Percentiles rank a stretch among this genome's conserved stretches.
Conservation (phyloP, 305 asterid genomes). For the Solanum chacoense region DNA sequence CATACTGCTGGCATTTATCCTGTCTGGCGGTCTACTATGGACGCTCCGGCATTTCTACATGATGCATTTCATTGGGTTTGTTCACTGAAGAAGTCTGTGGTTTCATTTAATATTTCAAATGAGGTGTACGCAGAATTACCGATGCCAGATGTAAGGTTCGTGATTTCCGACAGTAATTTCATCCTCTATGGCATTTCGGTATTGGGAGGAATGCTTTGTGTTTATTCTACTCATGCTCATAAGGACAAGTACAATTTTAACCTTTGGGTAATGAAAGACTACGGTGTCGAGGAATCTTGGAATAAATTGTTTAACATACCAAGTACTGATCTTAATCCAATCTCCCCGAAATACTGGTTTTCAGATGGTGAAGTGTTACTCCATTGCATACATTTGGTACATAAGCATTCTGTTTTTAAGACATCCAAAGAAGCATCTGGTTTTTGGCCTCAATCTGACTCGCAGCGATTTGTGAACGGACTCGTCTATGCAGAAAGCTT, state of each 20-base stretch:
- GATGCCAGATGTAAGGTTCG: background rate
- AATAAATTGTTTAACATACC: background rate
- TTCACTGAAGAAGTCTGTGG: background rate
- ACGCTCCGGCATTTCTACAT: background rate
- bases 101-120: background rate
- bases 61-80: background rate
- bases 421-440: background rate
- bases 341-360: background rate
- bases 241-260: background rate
- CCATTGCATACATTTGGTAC: background rate
- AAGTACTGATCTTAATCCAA: background rate
- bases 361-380: background rate
- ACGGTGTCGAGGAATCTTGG: background rate
- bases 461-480: background rate
- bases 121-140: background rate
- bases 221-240: background rate
- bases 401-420: no score
- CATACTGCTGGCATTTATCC: background rate
- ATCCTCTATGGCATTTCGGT: background rate
- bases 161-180: background rate
- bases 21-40: background rate
- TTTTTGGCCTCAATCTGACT: background rate
- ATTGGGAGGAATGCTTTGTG: background rate
- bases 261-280: background rate
- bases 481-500: background rate